Base-by-base conservation (phyloP, 2,329 filamentous ascomycete species). In the Cyphellophora europaea region DNA sequence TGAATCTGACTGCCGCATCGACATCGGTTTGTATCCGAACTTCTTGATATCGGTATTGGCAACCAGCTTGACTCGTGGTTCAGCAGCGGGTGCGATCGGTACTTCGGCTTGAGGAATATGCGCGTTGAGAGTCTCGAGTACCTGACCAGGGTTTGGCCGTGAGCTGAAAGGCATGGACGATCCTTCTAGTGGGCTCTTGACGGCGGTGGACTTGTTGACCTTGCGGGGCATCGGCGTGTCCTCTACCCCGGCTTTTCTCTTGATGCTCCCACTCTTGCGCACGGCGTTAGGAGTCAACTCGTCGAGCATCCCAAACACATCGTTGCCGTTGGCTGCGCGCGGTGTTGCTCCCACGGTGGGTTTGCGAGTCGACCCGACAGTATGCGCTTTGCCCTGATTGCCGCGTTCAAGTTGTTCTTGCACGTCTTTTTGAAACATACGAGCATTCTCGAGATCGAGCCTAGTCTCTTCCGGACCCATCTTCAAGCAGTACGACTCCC, bases 401-500 rank as follows among this genome's bases (percentile, higher is more conserved):
- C 79, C 82, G 44, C 83, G 76, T 56, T 94, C 88, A 34, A 96
- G 64, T 23, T 74, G 71, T 51, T 95, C 87, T 53, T 89, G 86
- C 5, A 95, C 71, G 52, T 84, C 80, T 53, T 86, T 82, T 58
- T 94, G 94, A 55, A 98, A 82, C 36, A 77, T 75, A 28, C 81
- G 74, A 30, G 84, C 74, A 0, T 74, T 80, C 23, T 81, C 74
- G 27, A 93, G 67, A 31, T 81, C 75, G 42, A 84, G 63, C 40
- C 71, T 78, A 42, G 79, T 78, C 38, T 86, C 82, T 37, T 93
- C 85, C 31, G 76, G 66, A 15, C 88, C 85, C 79, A 96, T 87
- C 61, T 89, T 93, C 56, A 98, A 81, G 59, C 83, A 88, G 68
- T 95, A 96, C 1, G 87, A 89, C 59, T 98, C 91, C 91, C 91